Evolutionary conservation across 2,329 filamentous ascomycete genomes (phyloP), one percentile per base, ranked within the genome.

Genomic region (Aspergillus sp.): DNA sequence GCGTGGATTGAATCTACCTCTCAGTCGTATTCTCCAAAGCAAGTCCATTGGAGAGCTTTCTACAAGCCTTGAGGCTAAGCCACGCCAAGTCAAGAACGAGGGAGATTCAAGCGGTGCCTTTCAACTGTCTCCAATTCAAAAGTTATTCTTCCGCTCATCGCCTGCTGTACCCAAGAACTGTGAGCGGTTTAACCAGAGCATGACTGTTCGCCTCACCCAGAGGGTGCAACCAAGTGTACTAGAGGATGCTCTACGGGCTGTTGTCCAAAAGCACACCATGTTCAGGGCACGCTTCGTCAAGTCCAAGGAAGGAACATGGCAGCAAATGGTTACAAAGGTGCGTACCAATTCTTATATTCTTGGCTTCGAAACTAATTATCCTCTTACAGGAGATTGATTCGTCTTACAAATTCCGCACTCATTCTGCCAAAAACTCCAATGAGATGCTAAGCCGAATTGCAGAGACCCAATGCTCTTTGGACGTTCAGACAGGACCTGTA

Each of bases 1-100:
- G 40, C 68, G 70, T 23, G 71, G 70, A 3, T 62, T 75, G 5
- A 60, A 62, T n/a, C 44, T 75, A 12, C 69, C 70, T 7, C 64
- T 75, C 14, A 68, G 73, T 50, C 69, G 69, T 37, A 67, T 75
- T 27, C 59, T 75, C n/a, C 72, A 72, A 54, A 70, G 67, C 45
- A 59, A 67, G 19, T 73, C 72, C 1, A 61, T 75, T 7, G 63
- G 64, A 3, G 68, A 72, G 49, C 63, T 75, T 55, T 67, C 72
- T 23, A 58, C 64, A n/a, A 56, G 48, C 4, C 68, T 66, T 40
- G 62, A 56, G 9, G 49, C 62, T 12, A 67, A 66, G n/a, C 44
- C 54, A 11, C 55, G 60, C 9, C 53, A 51, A 12, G 41, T 61
- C 15, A 61, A 63, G 3, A 62, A 59, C 15, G 62, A 68, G 37